These are phyloP conservation scores for Epichloe glyceriae DNA, from an alignment of 2,329 filamentous ascomycete genomes.

Conservation along the genomic window DNA sequence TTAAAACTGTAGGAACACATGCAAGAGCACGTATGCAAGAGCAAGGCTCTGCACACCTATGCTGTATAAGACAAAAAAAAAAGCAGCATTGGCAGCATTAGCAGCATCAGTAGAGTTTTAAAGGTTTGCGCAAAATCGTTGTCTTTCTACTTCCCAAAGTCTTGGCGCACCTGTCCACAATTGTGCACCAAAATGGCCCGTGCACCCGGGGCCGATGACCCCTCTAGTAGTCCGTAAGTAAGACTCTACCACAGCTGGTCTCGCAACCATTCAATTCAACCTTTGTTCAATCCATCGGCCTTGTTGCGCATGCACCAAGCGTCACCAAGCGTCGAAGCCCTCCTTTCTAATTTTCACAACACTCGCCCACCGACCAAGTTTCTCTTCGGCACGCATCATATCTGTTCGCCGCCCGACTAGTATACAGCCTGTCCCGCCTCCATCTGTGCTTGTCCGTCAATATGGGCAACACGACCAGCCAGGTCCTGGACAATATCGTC, in stretches of 20 bases:
- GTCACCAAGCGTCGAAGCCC: not conserved
- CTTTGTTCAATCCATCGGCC: not conserved
- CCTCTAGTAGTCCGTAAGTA: not conserved
- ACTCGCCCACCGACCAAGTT: not conserved
- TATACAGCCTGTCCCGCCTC: not conserved
- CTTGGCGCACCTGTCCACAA: not conserved
- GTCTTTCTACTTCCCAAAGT: too few relatives aligned
- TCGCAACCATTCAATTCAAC: not conserved
- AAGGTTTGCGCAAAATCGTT: too few relatives aligned
- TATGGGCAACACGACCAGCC: constrained; percentile 59
- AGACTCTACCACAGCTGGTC: not conserved
- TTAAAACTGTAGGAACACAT: too few relatives aligned
- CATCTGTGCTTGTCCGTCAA: constrained; percentile 5
- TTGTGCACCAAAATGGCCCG: constrained; percentile 5
- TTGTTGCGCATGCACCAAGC: not conserved
- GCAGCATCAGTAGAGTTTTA: too few relatives aligned
- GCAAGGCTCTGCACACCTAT: too few relatives aligned
- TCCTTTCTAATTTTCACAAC: not conserved
- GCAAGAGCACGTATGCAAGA: too few relatives aligned
- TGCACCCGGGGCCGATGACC: constrained; percentile 6
- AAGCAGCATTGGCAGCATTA: too few relatives aligned
- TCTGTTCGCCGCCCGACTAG: not conserved
- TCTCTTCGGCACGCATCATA: not conserved
- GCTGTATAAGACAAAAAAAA: too few relatives aligned
- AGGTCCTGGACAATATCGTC: constrained; percentile 88